Conservation (phyloP, 305 asterid species). For the Stenogyne calaminthoides region DNA sequence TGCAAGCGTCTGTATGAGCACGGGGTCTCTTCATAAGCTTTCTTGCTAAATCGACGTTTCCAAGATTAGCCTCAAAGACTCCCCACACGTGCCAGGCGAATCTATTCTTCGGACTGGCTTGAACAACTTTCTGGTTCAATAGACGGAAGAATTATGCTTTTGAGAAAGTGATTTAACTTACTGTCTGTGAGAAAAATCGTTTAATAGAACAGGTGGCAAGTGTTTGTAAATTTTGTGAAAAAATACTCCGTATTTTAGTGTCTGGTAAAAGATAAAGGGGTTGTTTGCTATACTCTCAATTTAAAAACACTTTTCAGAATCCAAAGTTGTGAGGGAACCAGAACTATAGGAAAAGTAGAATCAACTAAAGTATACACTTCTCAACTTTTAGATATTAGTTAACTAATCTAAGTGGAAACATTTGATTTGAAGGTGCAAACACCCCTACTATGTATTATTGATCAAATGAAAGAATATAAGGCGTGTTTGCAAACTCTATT, state of each 20-base stretch:
- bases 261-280: no score
- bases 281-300: no score
- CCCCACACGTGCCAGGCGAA: conserved; percentile 99
- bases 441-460: not conserved
- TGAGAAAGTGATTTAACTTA: no score
- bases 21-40: conserved; percentile 97
- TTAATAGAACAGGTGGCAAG: not conserved
- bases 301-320: no score
- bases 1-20: conserved; percentile 89
- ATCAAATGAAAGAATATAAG: not conserved
- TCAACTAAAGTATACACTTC: not conserved
- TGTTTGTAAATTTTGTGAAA: no score
- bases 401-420: not conserved
- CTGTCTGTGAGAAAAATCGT: no score
- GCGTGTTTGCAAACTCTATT: no score
- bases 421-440: not conserved
- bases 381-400: no score
- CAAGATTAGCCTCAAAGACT: conserved; percentile 81
- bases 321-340: no score
- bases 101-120: conserved; percentile 95
- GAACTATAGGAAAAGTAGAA: not conserved
- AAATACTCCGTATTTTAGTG: no score
- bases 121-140: conserved; percentile 75
- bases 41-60: conserved; percentile 67
- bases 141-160: not conserved